phyloP scores from a whole-genome alignment of 2,329 filamentous ascomycete genomes.

The Aspergillus sp. region DNA sequence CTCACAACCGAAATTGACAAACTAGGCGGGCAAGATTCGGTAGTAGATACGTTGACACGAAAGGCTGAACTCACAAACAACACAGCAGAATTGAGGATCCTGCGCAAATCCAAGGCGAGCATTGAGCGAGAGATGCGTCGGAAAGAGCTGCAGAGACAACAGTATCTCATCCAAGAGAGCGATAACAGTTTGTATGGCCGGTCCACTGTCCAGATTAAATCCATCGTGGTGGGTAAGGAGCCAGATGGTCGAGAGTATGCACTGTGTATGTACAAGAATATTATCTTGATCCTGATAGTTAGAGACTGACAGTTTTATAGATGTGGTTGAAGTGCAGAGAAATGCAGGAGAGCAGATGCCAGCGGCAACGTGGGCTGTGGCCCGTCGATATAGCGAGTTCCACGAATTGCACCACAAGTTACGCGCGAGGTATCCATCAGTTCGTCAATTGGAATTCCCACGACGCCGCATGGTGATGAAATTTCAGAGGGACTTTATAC shows the following conservation, averaged over 20 bases:
- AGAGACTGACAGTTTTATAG: constrained; percentile 20
- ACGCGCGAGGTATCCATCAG: constrained; percentile 73
- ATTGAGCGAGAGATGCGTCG: constrained; percentile 83
- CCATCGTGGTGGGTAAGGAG: constrained; percentile 84
- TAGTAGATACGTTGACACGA: constrained; percentile 81
- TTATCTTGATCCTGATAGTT: neutral
- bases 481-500: constrained; percentile 87
- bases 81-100: constrained; percentile 79
- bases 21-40: constrained; percentile 74
- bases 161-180: constrained; percentile 95
- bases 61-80: constrained; percentile 98
- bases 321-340: constrained; percentile 83
- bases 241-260: constrained; percentile 91
- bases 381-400: constrained; percentile 93
- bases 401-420: constrained; percentile 89
- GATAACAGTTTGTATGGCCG: constrained; percentile 95
- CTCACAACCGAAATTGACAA: constrained; percentile 89
- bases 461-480: constrained; percentile 91
- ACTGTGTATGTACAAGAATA: constrained; percentile 50
- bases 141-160: constrained; percentile 91
- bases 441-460: constrained; percentile 85
- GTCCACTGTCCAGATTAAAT: constrained; percentile 81
- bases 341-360: constrained; percentile 93
- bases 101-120: constrained; percentile 89
- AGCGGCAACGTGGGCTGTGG: constrained; percentile 86